Base-by-base conservation (phyloP, 2,329 filamentous ascomycete species). In the Epicoccum sorghinum region DNA sequence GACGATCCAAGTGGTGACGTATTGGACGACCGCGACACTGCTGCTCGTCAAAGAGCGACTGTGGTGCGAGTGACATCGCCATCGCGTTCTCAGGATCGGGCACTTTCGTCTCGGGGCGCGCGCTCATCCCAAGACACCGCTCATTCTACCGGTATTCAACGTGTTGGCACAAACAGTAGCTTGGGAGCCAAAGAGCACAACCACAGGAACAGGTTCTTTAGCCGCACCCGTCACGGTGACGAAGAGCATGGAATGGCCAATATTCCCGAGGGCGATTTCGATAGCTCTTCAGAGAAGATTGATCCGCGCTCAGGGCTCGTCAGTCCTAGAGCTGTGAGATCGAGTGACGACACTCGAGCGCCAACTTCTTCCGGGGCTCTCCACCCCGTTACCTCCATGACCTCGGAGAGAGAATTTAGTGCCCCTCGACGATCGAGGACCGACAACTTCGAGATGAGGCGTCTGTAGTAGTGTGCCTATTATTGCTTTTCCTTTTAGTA, bases 1-100 rank as follows among this genome's bases (percentile, higher is more conserved):
- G 79, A 78, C 29, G 86, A 88, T 59, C 76, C 86, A 39, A 81
- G 83, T 55, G 85, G 84, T 40, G 88, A 90, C 64, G 83, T 89
- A 0, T 87, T 86, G 66, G 84, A 86, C 52, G 84, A 86, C 64
- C 79, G 78, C 12, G 69, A 76, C 23, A 60, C 52, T 10, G 61
- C 66, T 54, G 55, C 59, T 60, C 69, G 72, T 46, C 60, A 75
- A 52, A 75, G 78, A 25, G 66, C 65, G 3, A 66, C 65, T 7
- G 61, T 83, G 12, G 67, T 72, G n/a, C 64, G 75, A 22, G 68
- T 79, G 13, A 72, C 71, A 1, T 77, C 77, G 3, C 74, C 74
- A 25, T 70, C 69, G 10, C 66, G 70, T 25, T 72, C 69, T 2
- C 62, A 67, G 32, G 67, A 72, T 2, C 61, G 68, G 27, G 30